A percentile compares a stretch with the other conserved stretches of the same genome.
phyloP scores from a whole-genome alignment of 768 basidiomycete species.

The Lyophyllum semitale region DNA sequence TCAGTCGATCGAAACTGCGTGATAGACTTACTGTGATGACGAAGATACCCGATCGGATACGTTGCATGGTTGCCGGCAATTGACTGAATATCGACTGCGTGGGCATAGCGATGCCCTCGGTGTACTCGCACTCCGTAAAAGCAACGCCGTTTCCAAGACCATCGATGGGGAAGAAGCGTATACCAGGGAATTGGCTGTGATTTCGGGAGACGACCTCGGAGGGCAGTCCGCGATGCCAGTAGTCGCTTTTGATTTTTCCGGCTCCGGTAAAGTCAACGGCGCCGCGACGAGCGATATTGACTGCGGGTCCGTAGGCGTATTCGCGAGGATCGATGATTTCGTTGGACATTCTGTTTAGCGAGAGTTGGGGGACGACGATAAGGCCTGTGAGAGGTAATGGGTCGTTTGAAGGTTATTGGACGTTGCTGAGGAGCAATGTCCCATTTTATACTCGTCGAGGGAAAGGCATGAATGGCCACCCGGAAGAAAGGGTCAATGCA shows the following conservation, averaged over 20 bases:
- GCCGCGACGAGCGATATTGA: slow-evolving; percentile 5
- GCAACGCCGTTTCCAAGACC: slow-evolving; percentile 15
- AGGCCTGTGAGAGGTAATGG: not conserved
- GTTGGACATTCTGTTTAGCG: not conserved
- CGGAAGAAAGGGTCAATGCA: not conserved
- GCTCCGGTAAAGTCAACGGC: slow-evolving; percentile 13
- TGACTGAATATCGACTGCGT: slow-evolving; percentile 1
- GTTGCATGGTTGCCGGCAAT: slow-evolving; percentile 6
- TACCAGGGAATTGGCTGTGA: slow-evolving; percentile 5
- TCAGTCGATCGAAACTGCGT: not conserved
- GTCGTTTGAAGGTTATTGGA: not conserved
- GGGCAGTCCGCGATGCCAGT: slow-evolving; percentile 13
- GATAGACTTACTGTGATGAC: slow-evolving; percentile 6
- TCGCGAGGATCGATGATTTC: not conserved
- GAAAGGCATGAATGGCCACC: not conserved
- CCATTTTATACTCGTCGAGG: not conserved
- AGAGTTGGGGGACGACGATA: not conserved
- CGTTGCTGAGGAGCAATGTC: not conserved
- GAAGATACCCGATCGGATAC: not conserved
- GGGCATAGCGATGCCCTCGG: slow-evolving; percentile 6
- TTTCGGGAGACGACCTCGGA: slow-evolving; percentile 11
- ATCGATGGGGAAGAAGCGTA: slow-evolving; percentile 10
- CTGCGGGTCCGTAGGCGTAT: not conserved
- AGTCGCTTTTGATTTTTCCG: slow-evolving; percentile 12
- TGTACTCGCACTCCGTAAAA: slow-evolving; percentile 15